Conservation (phyloP, 2,329 filamentous ascomycete genomes). For the Dactylellina parvicollis region DNA sequence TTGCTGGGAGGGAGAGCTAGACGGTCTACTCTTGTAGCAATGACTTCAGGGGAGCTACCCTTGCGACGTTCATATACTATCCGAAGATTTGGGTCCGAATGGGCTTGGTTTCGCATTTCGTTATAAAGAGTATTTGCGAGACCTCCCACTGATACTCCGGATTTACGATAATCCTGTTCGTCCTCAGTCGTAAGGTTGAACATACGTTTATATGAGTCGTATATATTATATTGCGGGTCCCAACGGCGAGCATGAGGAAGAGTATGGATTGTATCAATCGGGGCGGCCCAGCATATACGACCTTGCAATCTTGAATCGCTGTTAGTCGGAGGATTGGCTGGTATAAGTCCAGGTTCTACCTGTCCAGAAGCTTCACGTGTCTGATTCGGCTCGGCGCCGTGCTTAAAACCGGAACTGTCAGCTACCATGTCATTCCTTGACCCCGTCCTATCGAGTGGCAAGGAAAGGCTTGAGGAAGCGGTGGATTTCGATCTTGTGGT, state of each 20-base stretch:
- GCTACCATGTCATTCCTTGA: background rate
- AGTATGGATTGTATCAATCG: constrained; percentile 16
- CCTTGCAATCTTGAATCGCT: background rate
- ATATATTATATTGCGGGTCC: constrained; percentile 24
- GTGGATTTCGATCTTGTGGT: constrained; percentile 41
- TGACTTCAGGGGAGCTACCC: constrained; percentile 6
- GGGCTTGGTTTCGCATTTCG: constrained; percentile 33
- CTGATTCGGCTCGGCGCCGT: background rate
- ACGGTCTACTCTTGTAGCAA: constrained; percentile 23
- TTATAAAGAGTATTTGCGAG: constrained; percentile 27
- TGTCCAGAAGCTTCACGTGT: background rate
- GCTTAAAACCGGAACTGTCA: constrained; percentile 19
- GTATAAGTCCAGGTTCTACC: background rate
- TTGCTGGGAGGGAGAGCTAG: constrained; percentile 26
- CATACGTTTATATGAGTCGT: constrained; percentile 17
- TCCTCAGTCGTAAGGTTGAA: constrained; percentile 23
- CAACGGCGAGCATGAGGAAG: constrained; percentile 41
- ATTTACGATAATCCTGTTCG: background rate
- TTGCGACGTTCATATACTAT: constrained; percentile 19
- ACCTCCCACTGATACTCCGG: background rate
- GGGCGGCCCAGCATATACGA: constrained; percentile 25
- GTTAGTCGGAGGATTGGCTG: background rate
- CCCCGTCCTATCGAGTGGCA: background rate
- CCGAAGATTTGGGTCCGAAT: constrained; percentile 50
- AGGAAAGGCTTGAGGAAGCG: constrained; percentile 10